Conservation (phyloP, 23 red algal genomes). For the Agarophyton chilense region DNA sequence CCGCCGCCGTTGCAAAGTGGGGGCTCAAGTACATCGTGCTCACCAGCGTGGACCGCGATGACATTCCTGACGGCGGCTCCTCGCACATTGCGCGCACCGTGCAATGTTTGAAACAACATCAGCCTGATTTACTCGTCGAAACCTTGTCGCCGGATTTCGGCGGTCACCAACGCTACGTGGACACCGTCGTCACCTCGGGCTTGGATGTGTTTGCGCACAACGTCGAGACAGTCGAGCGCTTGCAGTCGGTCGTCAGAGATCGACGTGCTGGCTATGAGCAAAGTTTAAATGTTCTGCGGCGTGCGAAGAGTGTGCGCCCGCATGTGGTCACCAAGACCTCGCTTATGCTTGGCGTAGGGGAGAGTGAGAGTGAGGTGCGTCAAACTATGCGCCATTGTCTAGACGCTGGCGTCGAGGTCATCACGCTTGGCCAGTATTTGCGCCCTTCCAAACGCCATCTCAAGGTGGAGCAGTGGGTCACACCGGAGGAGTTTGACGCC, state of each 20-base stretch:
- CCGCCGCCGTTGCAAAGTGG: constrained; percentile 82
- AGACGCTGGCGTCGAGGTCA: constrained; percentile 87
- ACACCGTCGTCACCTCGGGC: constrained; percentile 73
- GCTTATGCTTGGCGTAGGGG: constrained; percentile 96
- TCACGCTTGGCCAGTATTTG: constrained; percentile 97
- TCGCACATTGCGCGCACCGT: constrained; percentile 86
- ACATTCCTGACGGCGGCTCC: constrained; percentile 88
- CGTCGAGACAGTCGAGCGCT: constrained; percentile 89
- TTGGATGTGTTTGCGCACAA: constrained; percentile 98
- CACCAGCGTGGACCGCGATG: constrained; percentile 96
- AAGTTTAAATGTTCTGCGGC: constrained; percentile 73
- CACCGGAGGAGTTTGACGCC: constrained; percentile 91
- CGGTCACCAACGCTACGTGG: constrained; percentile 41
- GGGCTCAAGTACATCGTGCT: constrained; percentile 95
- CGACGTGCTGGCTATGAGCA: constrained; percentile 82
- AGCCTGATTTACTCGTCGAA: constrained; percentile 88
- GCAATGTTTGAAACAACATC: constrained; percentile 55
- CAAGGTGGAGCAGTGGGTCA: constrained; percentile 99
- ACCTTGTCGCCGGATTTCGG: constrained; percentile 90
- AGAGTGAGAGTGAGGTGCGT: constrained; percentile 70
- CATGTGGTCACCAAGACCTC: constrained; percentile 90
- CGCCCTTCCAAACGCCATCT: constrained; percentile 88
- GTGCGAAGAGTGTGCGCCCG: constrained; percentile 58
- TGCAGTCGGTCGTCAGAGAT: constrained; percentile 89
- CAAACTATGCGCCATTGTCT: constrained; percentile 78